A percentile compares a stretch with the other conserved stretches of the same genome.
Evolutionary conservation across 345 rosid genomes (phyloP).

Genomic region (Reutealis trisperma): DNA sequence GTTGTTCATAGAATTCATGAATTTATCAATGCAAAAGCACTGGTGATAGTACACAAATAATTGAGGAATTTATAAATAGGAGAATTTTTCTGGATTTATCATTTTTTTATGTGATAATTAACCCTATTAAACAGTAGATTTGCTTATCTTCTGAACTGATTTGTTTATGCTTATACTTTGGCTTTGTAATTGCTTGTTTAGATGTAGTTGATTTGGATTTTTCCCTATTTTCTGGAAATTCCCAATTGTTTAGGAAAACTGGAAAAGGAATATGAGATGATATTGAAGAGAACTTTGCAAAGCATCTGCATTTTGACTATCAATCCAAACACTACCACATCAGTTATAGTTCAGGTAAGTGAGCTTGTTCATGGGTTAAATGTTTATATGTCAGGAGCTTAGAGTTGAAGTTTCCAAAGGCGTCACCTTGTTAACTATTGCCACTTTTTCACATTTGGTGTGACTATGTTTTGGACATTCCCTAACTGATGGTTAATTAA

Average conservation of each 20-base stretch:
- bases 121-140: background rate
- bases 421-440: background rate
- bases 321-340: conserved; percentile 88
- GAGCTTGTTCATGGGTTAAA: background rate
- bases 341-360: conserved; percentile 73
- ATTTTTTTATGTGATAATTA: background rate
- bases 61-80: too few species aligned
- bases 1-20: background rate
- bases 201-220: background rate
- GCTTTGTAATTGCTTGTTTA: background rate
- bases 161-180: too few species aligned
- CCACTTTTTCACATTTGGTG: background rate
- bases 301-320: conserved; percentile 75
- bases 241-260: conserved; percentile 52
- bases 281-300: conserved; percentile 79
- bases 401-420: background rate
- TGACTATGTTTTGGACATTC: too few species aligned
- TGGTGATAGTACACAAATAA: background rate
- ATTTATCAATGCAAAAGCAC: background rate
- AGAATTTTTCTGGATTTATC: background rate
- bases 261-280: conserved; percentile 82
- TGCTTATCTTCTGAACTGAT: background rate
- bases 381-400: background rate
- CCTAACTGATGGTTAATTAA: too few species aligned
- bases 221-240: conserved; percentile 11